Evolutionary conservation across 257 asterid species (phyloP).

Genomic region (Solanum sejunctum): DNA sequence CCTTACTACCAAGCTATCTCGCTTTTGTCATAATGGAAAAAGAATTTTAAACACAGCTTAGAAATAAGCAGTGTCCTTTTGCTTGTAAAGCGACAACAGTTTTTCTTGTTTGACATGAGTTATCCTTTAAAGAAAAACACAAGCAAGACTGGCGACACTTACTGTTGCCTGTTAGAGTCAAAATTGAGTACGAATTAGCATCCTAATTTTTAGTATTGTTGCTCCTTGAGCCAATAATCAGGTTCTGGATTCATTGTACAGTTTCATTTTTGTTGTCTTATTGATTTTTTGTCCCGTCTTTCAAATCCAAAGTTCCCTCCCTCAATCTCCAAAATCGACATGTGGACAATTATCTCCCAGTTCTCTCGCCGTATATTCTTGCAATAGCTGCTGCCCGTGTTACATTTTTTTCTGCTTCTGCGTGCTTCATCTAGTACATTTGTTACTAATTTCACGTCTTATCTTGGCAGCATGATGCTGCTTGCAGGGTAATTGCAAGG

Average conservation of each 20-base stretch:
- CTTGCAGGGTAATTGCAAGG: slow-evolving; percentile 99
- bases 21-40: not conserved
- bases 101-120: not conserved
- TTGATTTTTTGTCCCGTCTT: not conserved
- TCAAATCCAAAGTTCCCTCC: not conserved
- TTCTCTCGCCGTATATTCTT: not conserved
- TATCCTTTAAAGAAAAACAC: not conserved
- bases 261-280: not conserved
- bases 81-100: not conserved
- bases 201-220: not conserved
- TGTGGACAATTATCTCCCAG: not conserved
- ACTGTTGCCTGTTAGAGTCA: not conserved
- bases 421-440: not conserved
- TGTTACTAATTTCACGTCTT: not conserved
- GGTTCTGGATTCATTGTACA: not conserved
- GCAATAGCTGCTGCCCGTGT: not conserved
- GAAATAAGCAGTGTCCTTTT: not conserved
- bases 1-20: not conserved
- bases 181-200: not conserved
- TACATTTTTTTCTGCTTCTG: not conserved
- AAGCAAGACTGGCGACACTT: not conserved
- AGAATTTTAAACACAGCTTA: not conserved
- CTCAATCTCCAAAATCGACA: not conserved
- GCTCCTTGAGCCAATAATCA: not conserved
- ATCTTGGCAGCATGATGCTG: slow-evolving; percentile 88